phyloP scores from a whole-genome alignment of 1,284 basidiomycete species.

The Polyporus tsugae region DNA sequence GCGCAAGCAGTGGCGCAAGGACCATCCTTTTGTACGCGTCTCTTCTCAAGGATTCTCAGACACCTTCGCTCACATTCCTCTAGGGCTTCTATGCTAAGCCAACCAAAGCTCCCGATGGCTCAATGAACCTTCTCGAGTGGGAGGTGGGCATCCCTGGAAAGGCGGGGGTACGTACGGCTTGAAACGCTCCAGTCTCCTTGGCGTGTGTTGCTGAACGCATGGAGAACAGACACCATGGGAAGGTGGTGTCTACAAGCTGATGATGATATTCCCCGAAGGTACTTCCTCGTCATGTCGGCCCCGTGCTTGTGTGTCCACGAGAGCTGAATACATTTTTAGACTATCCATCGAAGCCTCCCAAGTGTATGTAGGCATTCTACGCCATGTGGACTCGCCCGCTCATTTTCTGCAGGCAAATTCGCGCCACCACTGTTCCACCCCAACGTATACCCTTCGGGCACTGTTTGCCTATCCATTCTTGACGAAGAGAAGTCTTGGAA shows the following conservation, averaged over 20 bases:
- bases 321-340: constrained; percentile 55
- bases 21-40: constrained; percentile 94
- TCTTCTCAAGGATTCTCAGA: constrained; percentile 8
- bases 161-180: constrained; percentile 63
- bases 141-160: constrained; percentile 97
- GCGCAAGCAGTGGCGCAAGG: constrained; percentile 98
- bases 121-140: constrained; percentile 97
- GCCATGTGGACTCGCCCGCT: constrained; percentile 21
- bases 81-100: constrained; percentile 98
- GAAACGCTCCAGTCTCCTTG: constrained; percentile 27
- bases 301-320: constrained; percentile 27
- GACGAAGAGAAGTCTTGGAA: constrained; percentile 99
- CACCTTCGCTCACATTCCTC: constrained; percentile 24
- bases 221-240: constrained; percentile 91
- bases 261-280: constrained; percentile 97
- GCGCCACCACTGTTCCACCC: constrained; percentile 96
- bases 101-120: constrained; percentile 88
- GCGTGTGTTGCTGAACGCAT: constrained; percentile 37
- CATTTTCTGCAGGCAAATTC: constrained; percentile 84
- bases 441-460: constrained; percentile 98
- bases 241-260: constrained; percentile 92
- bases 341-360: constrained; percentile 95
- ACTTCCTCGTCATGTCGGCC: constrained; percentile 23
- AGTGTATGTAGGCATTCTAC: constrained; percentile 65
- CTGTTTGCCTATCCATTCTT: constrained; percentile 96